Evolutionary conservation across 1,139 yeast genomes (phyloP).

Genomic region (Zygosaccharomyces sapae): DNA sequence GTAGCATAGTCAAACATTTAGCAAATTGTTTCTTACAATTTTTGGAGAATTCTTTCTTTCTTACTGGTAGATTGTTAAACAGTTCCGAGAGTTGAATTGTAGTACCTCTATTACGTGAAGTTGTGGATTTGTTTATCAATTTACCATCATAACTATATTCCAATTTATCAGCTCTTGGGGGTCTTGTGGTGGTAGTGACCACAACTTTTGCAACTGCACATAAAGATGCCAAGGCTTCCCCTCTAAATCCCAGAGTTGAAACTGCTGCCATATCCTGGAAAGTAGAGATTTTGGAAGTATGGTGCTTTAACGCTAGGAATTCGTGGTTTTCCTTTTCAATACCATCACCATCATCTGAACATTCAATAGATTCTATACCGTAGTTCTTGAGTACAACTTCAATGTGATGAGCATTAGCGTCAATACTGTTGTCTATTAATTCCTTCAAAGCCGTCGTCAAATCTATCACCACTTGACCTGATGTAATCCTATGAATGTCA

Average conservation of each 20-base stretch:
- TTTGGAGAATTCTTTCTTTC: constrained; percentile 65
- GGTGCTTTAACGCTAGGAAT: constrained; percentile 61
- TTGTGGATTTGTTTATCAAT: constrained; percentile 39
- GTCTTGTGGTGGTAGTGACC: constrained; percentile 54
- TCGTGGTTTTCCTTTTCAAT: constrained; percentile 56
- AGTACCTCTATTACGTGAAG: constrained; percentile 61
- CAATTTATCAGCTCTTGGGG: constrained; percentile 57
- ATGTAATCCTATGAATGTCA: constrained; percentile 67
- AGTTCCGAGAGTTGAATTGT: constrained; percentile 48
- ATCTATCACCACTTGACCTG: constrained; percentile 90
- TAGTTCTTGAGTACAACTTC: constrained; percentile 64
- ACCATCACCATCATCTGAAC: constrained; percentile 78
- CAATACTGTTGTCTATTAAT: constrained; percentile 78
- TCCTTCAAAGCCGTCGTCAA: constrained; percentile 77
- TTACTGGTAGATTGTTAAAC: constrained; percentile 66
- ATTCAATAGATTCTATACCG: constrained; percentile 69
- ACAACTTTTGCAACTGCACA: constrained; percentile 53
- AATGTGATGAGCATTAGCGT: constrained; percentile 64
- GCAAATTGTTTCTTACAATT: constrained; percentile 68
- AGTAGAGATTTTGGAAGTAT: constrained; percentile 68
- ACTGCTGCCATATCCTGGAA: constrained; percentile 57
- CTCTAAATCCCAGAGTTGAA: constrained; percentile 71
- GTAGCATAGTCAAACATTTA: constrained; percentile 58
- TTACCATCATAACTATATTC: constrained; percentile 53
- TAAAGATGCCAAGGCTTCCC: constrained; percentile 76